Evolutionary conservation across 352 stramenopile genomes (phyloP), one percentile per base, ranked within the genome.

Genomic region (Phytopythium mirpurense): DNA sequence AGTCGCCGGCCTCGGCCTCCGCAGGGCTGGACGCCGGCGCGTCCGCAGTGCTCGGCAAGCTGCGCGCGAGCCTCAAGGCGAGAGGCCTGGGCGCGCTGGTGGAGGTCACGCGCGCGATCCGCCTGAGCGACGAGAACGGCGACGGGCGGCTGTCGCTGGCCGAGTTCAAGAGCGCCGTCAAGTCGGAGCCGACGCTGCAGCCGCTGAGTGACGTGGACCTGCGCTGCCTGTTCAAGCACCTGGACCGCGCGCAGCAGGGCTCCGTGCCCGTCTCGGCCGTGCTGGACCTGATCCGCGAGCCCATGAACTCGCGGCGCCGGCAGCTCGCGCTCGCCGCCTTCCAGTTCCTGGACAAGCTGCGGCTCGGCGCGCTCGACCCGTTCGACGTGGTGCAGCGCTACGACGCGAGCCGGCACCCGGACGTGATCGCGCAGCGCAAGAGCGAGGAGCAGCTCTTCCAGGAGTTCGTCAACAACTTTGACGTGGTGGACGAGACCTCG

Each of bases 301-400:
- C 80, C 6, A 81, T 98, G 67, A 90, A 74, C 52, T 35, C 73
- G 23, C 64, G 71, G 0, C 76, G 91, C n/a, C 40, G 82, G 41
- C 53, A 72, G 48, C 67, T 96, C 10, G 79, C 96, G 7, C 76
- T 71, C 9, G 59, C 71, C 2, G 91, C 90, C 19, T 98, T 97
- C 45, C 60, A 86, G 18, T 65, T 62, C 4, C 65, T 96, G 18
- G 86, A 95, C 43, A 72, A 58, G 44, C 71, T 62, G 18, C 55
- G 62, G 23, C 54, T 57, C 9, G 56, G 66, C 4, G 32, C 68
- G 11, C 62, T 95, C 23, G 75, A 84, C 27, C 65, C 80, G 6
- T 76, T 68, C 23, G 83, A 92, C 15, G 63, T 94, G 15, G 74
- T 88, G 35, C 65, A 83, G 41, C 40, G 59, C 5, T 94, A 86